These are phyloP conservation scores for Typha latifolia DNA, from an alignment of 176 grass and related monocot genomes.

Conservation along the genomic window DNA sequence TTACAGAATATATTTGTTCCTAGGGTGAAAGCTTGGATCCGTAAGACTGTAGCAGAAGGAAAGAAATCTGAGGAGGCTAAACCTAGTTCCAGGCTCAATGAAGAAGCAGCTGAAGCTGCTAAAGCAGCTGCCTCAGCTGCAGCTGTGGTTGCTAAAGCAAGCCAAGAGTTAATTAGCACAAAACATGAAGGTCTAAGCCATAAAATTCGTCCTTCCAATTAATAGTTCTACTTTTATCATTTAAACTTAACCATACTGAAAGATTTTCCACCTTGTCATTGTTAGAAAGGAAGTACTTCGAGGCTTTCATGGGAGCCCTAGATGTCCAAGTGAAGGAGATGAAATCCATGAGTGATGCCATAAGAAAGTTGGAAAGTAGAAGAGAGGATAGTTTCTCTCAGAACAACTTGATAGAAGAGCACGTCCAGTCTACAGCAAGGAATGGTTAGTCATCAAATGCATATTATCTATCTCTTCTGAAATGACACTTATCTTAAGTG, in stretches of 20 bases:
- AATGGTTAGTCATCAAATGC: conserved; percentile 51
- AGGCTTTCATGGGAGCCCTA: conserved; percentile 54
- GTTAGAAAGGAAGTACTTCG: conserved; percentile 68
- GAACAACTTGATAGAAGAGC: conserved; percentile 34
- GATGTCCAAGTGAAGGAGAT: conserved; percentile 73
- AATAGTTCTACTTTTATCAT: neutral
- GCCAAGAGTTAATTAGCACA: no score
- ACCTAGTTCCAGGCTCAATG: no score
- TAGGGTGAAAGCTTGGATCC: no score
- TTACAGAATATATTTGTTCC: no score
- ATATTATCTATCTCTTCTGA: conserved; percentile 4
- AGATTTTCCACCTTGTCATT: conserved; percentile 5
- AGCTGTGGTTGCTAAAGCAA: no score
- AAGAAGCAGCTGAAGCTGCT: no score
- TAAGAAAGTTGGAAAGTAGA: conserved; percentile 30
- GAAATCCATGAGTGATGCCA: conserved; percentile 60
- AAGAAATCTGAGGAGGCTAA: no score
- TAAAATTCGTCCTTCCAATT: no score
- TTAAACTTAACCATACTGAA: conserved; percentile 6
- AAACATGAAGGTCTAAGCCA: no score
- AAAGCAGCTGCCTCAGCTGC: no score
- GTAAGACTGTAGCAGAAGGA: no score
- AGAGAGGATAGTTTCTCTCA: conserved; percentile 42
- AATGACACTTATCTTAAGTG: neutral
- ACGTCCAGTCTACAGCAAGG: conserved; percentile 38